Evolutionary conservation across 352 stramenopile genomes (phyloP).

Genomic region (Thalassiosira hispida): DNA sequence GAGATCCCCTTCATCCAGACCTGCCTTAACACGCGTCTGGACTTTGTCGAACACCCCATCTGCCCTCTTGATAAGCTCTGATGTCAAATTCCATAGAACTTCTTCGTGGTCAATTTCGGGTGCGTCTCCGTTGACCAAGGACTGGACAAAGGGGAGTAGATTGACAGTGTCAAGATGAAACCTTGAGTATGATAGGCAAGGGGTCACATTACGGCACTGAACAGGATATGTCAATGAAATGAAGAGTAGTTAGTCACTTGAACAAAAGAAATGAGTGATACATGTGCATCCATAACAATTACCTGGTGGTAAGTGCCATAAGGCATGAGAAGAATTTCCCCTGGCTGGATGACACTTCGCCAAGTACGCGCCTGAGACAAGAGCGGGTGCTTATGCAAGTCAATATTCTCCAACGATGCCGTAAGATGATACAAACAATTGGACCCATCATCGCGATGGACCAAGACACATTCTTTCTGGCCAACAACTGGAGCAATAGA

Average conservation of each 20-base stretch:
- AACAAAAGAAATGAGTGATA: conserved; percentile 85
- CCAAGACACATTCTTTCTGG: conserved; percentile 82
- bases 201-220: conserved; percentile 90
- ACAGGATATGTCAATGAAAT: conserved; percentile 81
- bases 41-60: conserved; percentile 84
- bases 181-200: conserved; percentile 92
- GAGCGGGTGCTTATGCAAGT: conserved; percentile 89
- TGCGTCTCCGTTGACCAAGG: conserved; percentile 90
- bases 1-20: conserved; percentile 71
- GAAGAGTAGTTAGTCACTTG: conserved; percentile 55
- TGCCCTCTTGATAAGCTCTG: conserved; percentile 89
- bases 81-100: conserved; percentile 91
- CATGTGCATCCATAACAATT: background rate
- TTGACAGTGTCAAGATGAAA: conserved; percentile 94
- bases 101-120: conserved; percentile 90
- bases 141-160: conserved; percentile 89
- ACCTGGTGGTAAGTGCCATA: conserved; percentile 90
- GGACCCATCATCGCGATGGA: conserved; percentile 75
- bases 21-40: conserved; percentile 70
- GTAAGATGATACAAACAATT: conserved; percentile 78
- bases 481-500: conserved; percentile 92
- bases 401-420: conserved; percentile 88
- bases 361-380: conserved; percentile 89
- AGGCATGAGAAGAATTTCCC: conserved; percentile 93
- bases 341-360: conserved; percentile 89